phyloP scores from a whole-genome alignment of 306 rosid species.

The Gynostemma pentaphyllum region DNA sequence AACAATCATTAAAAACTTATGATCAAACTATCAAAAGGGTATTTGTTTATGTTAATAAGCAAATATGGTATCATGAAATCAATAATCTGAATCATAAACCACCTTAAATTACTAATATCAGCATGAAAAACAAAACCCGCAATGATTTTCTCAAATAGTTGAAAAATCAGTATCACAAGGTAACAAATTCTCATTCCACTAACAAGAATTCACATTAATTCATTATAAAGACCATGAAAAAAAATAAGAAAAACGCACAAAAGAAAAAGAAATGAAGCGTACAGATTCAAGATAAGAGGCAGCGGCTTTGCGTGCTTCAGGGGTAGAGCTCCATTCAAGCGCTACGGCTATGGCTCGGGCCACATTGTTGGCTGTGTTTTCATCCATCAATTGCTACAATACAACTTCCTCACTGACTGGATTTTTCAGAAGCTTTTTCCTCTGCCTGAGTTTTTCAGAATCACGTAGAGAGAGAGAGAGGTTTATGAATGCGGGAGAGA shows the following conservation, averaged over 20 bases:
- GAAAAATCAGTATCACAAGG: background rate
- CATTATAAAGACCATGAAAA: background rate
- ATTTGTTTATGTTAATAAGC: too few species aligned
- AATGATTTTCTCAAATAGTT: too few species aligned
- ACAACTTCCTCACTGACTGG: background rate
- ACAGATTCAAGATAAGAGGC: conserved; percentile 70
- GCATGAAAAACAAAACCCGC: too few species aligned
- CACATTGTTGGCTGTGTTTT: conserved; percentile 40
- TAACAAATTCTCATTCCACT: background rate
- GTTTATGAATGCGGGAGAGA: too few species aligned
- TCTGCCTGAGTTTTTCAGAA: background rate
- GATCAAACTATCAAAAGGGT: too few species aligned
- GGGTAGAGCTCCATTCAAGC: conserved; percentile 69
- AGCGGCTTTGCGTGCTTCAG: conserved; percentile 63
- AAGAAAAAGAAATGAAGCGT: conserved; percentile 14
- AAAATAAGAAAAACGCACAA: background rate
- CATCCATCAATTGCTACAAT: conserved; percentile 42
- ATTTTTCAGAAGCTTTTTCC: conserved; percentile 4
- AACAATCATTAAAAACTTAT: too few species aligned
- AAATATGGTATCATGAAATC: too few species aligned
- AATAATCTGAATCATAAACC: too few species aligned
- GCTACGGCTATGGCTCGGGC: conserved; percentile 81
- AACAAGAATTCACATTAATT: background rate
- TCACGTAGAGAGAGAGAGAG: background rate
- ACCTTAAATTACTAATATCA: too few species aligned